Conservation (phyloP, 768 basidiomycete genomes). For the Pleurotus tuber-regium region DNA sequence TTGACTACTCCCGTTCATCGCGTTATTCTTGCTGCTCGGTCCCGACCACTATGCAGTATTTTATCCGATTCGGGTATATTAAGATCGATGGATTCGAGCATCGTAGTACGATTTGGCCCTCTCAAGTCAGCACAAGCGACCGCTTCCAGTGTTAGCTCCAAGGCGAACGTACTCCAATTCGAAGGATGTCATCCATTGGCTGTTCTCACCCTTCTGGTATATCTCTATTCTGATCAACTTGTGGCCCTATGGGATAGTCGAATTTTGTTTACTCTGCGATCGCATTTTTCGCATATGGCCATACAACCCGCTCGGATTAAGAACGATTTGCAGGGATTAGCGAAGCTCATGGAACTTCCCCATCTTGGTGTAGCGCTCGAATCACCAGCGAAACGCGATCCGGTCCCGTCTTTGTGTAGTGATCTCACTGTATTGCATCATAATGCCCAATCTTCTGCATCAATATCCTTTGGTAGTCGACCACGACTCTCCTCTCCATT, state of each 20-base stretch:
- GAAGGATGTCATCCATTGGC: constrained; percentile 61
- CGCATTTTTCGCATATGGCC: constrained; percentile 35
- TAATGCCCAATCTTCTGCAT: constrained; percentile 22
- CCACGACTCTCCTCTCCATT: constrained; percentile 25
- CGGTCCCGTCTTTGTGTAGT: constrained; percentile 42
- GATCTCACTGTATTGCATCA: constrained; percentile 55
- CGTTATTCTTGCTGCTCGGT: constrained; percentile 64
- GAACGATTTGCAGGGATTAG: constrained; percentile 58
- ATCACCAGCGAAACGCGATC: constrained; percentile 55
- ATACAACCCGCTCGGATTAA: constrained; percentile 50
- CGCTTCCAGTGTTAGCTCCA: not conserved
- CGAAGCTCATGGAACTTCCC: constrained; percentile 56
- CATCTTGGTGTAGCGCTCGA: constrained; percentile 54
- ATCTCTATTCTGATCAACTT: constrained; percentile 86
- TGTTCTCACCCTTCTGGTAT: constrained; percentile 73
- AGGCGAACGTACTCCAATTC: constrained; percentile 24
- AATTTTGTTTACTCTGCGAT: constrained; percentile 43
- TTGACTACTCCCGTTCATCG: constrained; percentile 59
- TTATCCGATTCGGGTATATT: not conserved
- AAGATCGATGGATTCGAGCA: not conserved
- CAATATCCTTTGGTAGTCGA: constrained; percentile 2
- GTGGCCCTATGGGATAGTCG: constrained; percentile 84
- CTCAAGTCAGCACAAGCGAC: not conserved
- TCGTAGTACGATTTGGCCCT: not conserved
- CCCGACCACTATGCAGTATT: constrained; percentile 10